phyloP scores from a whole-genome alignment of 768 basidiomycete species.

The Hydnomerulius pinastri region DNA sequence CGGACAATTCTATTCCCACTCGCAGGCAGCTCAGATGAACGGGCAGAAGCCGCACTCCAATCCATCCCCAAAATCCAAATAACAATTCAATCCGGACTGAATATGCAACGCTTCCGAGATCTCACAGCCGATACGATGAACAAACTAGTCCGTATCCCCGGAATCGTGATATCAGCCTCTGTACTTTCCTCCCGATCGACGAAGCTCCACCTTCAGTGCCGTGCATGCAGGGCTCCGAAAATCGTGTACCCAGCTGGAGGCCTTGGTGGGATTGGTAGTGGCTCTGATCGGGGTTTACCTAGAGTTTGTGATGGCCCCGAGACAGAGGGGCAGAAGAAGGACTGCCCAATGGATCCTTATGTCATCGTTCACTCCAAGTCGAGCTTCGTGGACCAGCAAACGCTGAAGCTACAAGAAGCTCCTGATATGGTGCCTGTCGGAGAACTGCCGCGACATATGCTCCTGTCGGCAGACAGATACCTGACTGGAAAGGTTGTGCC shows the following conservation, averaged over 20 bases:
- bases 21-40: constrained; percentile 48
- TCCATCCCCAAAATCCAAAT: constrained; percentile 79
- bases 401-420: constrained; percentile 95
- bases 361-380: constrained; percentile 94
- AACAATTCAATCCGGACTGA: constrained; percentile 85
- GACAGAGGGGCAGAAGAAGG: constrained; percentile 83
- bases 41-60: constrained; percentile 47
- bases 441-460: constrained; percentile 94
- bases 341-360: constrained; percentile 96
- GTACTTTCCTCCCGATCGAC: constrained; percentile 92
- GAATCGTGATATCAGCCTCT: constrained; percentile 97
- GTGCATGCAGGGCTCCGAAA: constrained; percentile 81
- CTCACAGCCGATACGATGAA: constrained; percentile 94
- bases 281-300: constrained; percentile 83
- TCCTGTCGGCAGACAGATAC: constrained; percentile 88
- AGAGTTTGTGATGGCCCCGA: constrained; percentile 83
- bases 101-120: constrained; percentile 91
- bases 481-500: constrained; percentile 93
- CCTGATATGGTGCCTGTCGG: constrained; percentile 99
- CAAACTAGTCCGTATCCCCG: constrained; percentile 93
- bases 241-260: constrained; percentile 76
- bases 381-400: constrained; percentile 93
- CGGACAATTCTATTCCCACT: constrained; percentile 83
- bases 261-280: constrained; percentile 84
- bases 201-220: constrained; percentile 90